Percentiles rank a stretch among this genome's conserved stretches.
phyloP scores from a whole-genome alignment of 768 basidiomycete species.

The Tulasnella sp. region DNA sequence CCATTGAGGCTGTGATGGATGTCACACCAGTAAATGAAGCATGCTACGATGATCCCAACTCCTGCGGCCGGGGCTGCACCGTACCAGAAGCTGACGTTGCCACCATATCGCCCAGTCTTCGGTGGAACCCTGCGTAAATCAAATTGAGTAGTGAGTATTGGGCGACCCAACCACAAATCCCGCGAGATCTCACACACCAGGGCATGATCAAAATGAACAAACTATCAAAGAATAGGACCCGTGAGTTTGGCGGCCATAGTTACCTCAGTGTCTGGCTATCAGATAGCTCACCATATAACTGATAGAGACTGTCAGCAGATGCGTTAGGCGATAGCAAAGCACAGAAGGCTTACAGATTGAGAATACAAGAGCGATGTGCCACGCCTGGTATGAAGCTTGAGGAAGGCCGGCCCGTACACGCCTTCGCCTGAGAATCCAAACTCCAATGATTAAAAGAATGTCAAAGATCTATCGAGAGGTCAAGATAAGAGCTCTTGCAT shows the following conservation, averaged over 20 bases:
- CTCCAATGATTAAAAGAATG: constrained; percentile 20
- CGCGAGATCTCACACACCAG: too few species aligned
- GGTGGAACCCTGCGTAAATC: constrained; percentile 18
- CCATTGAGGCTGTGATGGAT: neutral
- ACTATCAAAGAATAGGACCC: constrained; percentile 16
- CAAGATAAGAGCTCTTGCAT: too few species aligned
- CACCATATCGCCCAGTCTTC: constrained; percentile 15
- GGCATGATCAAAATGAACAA: constrained; percentile 25
- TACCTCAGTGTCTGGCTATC: constrained; percentile 3
- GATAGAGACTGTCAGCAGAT: neutral
- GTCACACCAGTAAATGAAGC: neutral
- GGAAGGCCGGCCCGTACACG: constrained; percentile 8
- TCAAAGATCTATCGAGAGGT: constrained; percentile 15
- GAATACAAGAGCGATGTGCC: constrained; percentile 5
- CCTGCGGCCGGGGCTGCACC: neutral
- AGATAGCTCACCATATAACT: constrained; percentile 12
- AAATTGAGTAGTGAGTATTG: too few species aligned
- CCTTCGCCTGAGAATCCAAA: constrained; percentile 23
- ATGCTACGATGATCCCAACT: constrained; percentile 13
- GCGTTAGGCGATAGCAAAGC: neutral
- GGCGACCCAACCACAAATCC: neutral
- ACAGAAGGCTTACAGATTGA: neutral
- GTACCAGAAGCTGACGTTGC: constrained; percentile 21
- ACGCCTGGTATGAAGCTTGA: neutral
- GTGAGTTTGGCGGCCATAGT: constrained; percentile 15